Conservation (phyloP, 2,329 filamentous ascomycete genomes). For the Microdochium bolleyi region DNA sequence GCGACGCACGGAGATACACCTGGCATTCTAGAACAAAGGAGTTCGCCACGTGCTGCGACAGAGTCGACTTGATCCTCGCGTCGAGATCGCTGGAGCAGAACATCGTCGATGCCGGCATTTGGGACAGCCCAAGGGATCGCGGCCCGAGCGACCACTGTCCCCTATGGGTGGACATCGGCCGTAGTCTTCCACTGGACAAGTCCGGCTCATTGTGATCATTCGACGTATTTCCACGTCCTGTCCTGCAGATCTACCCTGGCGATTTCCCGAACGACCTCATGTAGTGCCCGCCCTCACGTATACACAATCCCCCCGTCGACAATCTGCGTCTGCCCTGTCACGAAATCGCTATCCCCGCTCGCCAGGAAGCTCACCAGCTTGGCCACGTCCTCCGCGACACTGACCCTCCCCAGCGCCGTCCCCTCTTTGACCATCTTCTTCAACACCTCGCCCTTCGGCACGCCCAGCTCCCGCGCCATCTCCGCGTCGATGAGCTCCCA, state of each 20-base stretch:
- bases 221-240: neutral
- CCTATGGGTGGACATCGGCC: constrained; percentile 28
- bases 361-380: constrained; percentile 55
- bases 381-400: constrained; percentile 55
- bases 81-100: constrained; percentile 23
- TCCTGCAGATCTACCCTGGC: too few species aligned
- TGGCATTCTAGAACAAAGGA: constrained; percentile 33
- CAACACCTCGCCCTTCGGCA: constrained; percentile 43
- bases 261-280: too few species aligned
- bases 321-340: constrained; percentile 58
- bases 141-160: constrained; percentile 47
- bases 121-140: constrained; percentile 31
- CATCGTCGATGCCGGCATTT: constrained; percentile 18
- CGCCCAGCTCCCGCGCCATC: constrained; percentile 41
- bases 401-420: constrained; percentile 48
- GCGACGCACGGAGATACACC: constrained; percentile 33
- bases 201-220: neutral
- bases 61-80: constrained; percentile 42
- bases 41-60: constrained; percentile 43
- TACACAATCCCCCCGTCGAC: constrained; percentile 54
- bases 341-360: constrained; percentile 51
- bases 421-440: constrained; percentile 43
- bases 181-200: neutral
- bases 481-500: constrained; percentile 61
- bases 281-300: constrained; percentile 21